Evolutionary conservation across 495 filamentous ascomycete genomes (phyloP), one percentile per base, ranked within the genome.

Genomic region (Neurospora sublineolata): DNA sequence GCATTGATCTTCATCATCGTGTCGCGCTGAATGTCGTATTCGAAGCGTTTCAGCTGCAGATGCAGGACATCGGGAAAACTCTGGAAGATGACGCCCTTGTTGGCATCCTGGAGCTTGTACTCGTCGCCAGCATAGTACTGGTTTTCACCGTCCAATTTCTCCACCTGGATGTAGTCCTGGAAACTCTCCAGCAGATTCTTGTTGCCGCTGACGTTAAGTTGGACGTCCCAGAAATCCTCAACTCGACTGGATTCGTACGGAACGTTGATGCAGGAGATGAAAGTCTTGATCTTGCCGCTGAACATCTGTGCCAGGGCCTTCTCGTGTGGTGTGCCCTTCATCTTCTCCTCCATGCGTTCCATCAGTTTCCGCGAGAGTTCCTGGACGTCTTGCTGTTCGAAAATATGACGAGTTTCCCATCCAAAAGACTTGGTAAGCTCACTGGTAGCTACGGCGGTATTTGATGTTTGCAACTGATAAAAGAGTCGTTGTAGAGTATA

Each of bases 1-100:
- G 98, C 95, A 78, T 99, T 98, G 77, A 99, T 92, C 82, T 99
- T 99, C 89, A 94, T 97, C 95, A 97, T 97, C 30, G 92, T 93
- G 79, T 97, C 93, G 68, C 91, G 89, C 64, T 97, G 90, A 73
- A 97, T 89, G 81, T 99, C 94, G 78, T 99, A 99, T 78, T 97
- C 94, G 80, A 99, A 99, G 23, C 95, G 91, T 81, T 99, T 99
- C 46, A 99, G 86, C 79, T 99, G 95, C 23, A 99, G 84, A 79
- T 99, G 94, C 41, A 99, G 81, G 14, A 99, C 94, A 68, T 97
- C 92, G 18, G 95, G 95, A 79, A 99, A 99, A 73, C 90, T 92
- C 76, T 93, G 91, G 80, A 99, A 99, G 72, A 97, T 97, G 67
- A 97, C 94, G 46, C 95, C 95, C 79, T 99, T 99, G 80, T 91